phyloP scores from a whole-genome alignment of 1,284 basidiomycete genomes.

The Ustilago loliicola region DNA sequence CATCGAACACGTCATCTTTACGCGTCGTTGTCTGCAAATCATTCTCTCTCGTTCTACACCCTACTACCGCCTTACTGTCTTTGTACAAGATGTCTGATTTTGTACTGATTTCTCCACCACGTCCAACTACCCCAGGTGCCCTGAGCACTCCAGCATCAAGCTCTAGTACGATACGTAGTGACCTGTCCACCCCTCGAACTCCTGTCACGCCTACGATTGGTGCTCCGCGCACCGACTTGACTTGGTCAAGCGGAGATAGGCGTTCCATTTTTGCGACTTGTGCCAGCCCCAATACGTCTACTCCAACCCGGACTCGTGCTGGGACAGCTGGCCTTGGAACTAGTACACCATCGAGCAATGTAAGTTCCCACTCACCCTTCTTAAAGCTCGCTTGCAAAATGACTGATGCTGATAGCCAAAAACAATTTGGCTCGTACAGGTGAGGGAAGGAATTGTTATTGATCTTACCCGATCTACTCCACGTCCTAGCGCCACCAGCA shows the following conservation, averaged over 20 bases:
- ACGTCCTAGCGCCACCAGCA: not conserved
- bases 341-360: not conserved
- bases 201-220: not conserved
- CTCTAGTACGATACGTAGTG: not conserved
- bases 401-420: no score
- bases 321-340: not conserved
- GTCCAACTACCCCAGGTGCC: not conserved
- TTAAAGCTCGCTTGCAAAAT: not conserved
- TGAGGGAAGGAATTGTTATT: not conserved
- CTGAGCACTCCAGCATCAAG: not conserved
- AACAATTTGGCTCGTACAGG: no score
- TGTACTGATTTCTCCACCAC: not conserved
- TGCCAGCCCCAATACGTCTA: not conserved
- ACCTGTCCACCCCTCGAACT: not conserved
- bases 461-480: slow-evolving; percentile 1
- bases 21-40: no score
- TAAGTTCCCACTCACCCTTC: not conserved
- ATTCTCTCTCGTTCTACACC: no score
- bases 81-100: not conserved
- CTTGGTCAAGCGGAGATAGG: not conserved
- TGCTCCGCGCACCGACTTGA: not conserved
- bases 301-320: not conserved
- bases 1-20: no score
- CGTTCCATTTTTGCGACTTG: not conserved
- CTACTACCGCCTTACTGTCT: no score